Percentiles rank a stretch among this genome's conserved stretches.
Evolutionary conservation across 169 alveolate species (phyloP).

Genomic region (Plasmodium relictum): DNA sequence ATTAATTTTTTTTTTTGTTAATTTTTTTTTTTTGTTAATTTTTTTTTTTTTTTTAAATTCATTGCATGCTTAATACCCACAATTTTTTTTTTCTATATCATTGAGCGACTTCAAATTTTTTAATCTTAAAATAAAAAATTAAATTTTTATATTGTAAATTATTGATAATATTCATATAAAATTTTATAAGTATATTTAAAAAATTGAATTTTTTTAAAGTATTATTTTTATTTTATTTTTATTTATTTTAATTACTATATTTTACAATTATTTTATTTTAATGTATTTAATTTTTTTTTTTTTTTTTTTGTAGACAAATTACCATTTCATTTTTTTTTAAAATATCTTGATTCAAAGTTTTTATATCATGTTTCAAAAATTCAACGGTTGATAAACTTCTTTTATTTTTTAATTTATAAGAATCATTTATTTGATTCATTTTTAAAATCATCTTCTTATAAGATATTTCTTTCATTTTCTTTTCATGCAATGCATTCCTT

Average conservation of each 20-base stretch:
- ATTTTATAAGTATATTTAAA: no score
- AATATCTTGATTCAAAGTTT: conserved; percentile 47
- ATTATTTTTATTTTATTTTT: neutral
- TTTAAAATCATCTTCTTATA: conserved; percentile 68
- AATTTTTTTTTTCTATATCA: conserved; percentile 2
- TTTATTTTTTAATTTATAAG: conserved; percentile 73
- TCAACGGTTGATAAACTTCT: conserved; percentile 75
- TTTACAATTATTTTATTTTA: no score
- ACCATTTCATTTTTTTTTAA: conserved; percentile 74
- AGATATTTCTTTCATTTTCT: conserved; percentile 59
- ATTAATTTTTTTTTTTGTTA: neutral
- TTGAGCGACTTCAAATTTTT: conserved; percentile 69
- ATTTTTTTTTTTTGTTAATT: neutral
- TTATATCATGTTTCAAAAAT: conserved; percentile 67
- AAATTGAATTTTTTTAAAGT: neutral
- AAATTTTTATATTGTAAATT: neutral
- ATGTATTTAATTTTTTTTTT: neutral
- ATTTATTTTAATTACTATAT: no score
- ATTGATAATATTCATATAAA: no score
- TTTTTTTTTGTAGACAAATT: conserved; percentile 16
- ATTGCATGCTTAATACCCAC: conserved; percentile 38
- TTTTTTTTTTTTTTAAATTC: neutral
- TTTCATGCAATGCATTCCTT: conserved; percentile 65
- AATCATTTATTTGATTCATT: conserved; percentile 75
- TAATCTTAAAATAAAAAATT: conserved; percentile 25